A percentile compares a stretch with the other conserved stretches of the same genome.
Conservation (phyloP, 1,284 basidiomycete genomes). For the Microbotryum lychnidis-dioicae region DNA sequence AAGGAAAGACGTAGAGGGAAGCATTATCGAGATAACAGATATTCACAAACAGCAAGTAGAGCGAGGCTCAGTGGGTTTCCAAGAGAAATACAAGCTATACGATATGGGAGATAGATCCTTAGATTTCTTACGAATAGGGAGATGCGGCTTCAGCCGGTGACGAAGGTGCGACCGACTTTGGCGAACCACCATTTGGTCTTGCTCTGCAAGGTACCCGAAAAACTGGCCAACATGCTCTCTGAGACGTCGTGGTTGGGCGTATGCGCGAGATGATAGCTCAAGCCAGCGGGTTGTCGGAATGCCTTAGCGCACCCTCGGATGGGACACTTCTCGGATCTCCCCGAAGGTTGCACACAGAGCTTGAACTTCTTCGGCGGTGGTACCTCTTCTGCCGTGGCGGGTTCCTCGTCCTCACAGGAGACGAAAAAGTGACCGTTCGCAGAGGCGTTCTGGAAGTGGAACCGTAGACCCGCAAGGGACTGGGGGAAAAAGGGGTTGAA, state of each 20-base stretch:
- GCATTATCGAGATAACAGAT: no score
- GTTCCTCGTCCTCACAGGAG: slow-evolving; percentile 24
- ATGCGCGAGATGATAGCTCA: slow-evolving; percentile 31
- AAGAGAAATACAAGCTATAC: no score
- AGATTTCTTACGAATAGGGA: no score
- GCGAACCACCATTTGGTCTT: slow-evolving; percentile 32
- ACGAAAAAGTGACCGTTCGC: slow-evolving; percentile 34
- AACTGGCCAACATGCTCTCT: slow-evolving; percentile 14
- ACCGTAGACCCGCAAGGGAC: slow-evolving; percentile 33
- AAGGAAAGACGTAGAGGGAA: no score
- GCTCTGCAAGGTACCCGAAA: slow-evolving; percentile 19
- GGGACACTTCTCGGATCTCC: slow-evolving; percentile 21
- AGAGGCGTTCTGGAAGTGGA: slow-evolving; percentile 35
- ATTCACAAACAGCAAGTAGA: no score
- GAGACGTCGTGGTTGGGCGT: slow-evolving; percentile 27
- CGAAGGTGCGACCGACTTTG: slow-evolving; percentile 8
- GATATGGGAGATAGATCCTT: no score
- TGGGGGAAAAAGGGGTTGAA: slow-evolving; percentile 19
- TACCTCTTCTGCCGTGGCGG: slow-evolving; percentile 19
- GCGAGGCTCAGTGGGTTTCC: no score
- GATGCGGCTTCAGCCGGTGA: no score
- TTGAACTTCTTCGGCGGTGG: slow-evolving; percentile 30
- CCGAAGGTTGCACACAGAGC: slow-evolving; percentile 14
- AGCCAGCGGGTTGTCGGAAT: slow-evolving; percentile 31
- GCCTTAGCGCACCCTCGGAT: slow-evolving; percentile 25